Evolutionary conservation across 805 yeast genomes (phyloP).

Genomic region (Candida vartiovaarae): DNA sequence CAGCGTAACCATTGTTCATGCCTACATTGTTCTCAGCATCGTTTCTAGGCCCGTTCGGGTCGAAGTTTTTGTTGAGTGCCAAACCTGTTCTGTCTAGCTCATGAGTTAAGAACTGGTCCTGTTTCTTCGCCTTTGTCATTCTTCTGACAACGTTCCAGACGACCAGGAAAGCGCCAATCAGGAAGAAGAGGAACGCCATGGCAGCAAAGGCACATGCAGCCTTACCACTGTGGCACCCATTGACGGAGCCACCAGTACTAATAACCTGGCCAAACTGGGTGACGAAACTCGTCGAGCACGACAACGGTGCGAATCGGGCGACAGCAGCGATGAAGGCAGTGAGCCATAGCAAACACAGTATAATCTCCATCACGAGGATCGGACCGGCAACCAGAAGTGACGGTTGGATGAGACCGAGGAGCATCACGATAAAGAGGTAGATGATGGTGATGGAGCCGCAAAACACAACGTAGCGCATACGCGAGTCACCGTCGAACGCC

Average conservation of each 20-base stretch:
- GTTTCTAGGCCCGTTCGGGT: not conserved
- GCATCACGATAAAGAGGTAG: constrained; percentile 21
- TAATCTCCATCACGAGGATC: constrained; percentile 21
- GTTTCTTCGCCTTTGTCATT: constrained; percentile 2
- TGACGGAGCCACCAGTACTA: not conserved
- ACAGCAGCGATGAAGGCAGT: constrained; percentile 29
- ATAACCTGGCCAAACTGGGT: not conserved
- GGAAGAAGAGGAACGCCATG: constrained; percentile 20
- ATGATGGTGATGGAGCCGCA: constrained; percentile 25
- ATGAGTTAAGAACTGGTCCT: not conserved
- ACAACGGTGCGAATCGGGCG: constrained; percentile 22
- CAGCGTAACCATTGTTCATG: too few relatives aligned
- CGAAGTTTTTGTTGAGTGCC: not conserved
- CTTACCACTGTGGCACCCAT: constrained; percentile 11
- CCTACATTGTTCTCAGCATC: not conserved
- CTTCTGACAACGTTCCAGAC: constrained; percentile 24
- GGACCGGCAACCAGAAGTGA: constrained; percentile 22
- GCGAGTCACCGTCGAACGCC: constrained; percentile 21
- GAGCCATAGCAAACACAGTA: constrained; percentile 27
- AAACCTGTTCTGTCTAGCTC: constrained; percentile 1
- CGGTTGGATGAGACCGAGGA: constrained; percentile 16
- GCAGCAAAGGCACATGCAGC: constrained; percentile 13
- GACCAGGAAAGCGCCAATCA: constrained; percentile 20
- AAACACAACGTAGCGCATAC: constrained; percentile 27
- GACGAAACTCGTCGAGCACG: constrained; percentile 14